Conservation (phyloP, 2,329 filamentous ascomycete genomes). For the Stachybotrys elegans region DNA sequence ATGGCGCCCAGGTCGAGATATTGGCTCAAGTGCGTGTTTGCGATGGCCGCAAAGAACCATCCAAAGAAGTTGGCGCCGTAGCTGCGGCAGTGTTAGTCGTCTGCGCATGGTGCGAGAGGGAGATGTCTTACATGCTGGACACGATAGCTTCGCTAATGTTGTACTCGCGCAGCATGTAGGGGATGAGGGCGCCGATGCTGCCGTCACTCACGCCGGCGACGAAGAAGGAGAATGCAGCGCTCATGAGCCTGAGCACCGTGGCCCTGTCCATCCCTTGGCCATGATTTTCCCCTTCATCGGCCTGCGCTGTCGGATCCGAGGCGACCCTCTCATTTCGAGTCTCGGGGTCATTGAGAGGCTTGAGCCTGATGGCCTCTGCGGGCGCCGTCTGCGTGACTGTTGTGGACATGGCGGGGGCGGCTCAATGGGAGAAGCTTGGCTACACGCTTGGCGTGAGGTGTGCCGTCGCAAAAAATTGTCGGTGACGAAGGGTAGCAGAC, state of each 20-base stretch:
- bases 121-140: slow-evolving; percentile 39
- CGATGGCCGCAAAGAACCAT: slow-evolving; percentile 53
- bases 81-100: slow-evolving; percentile 17
- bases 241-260: slow-evolving; percentile 42
- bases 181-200: slow-evolving; percentile 57
- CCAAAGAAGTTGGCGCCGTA: slow-evolving; percentile 55
- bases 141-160: slow-evolving; percentile 45
- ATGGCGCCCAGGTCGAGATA: slow-evolving; percentile 52
- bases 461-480: not conserved
- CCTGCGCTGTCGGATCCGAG: not conserved
- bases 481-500: not conserved
- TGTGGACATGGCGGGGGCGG: not conserved
- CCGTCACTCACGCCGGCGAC: slow-evolving; percentile 62
- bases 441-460: not conserved
- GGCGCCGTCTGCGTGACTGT: not conserved
- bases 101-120: not conserved
- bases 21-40: slow-evolving; percentile 48
- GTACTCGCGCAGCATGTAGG: slow-evolving; percentile 56
- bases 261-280: slow-evolving; percentile 32
- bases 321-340: not conserved
- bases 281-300: not conserved
- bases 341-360: not conserved
- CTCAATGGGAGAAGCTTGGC: not conserved
- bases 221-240: slow-evolving; percentile 58
- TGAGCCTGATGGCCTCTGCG: not conserved